A percentile compares a stretch with the other conserved stretches of the same genome.
These are phyloP conservation scores for Graphilbum sp. DNA, from an alignment of 2,329 filamentous ascomycete species.

Conservation along the genomic window DNA sequence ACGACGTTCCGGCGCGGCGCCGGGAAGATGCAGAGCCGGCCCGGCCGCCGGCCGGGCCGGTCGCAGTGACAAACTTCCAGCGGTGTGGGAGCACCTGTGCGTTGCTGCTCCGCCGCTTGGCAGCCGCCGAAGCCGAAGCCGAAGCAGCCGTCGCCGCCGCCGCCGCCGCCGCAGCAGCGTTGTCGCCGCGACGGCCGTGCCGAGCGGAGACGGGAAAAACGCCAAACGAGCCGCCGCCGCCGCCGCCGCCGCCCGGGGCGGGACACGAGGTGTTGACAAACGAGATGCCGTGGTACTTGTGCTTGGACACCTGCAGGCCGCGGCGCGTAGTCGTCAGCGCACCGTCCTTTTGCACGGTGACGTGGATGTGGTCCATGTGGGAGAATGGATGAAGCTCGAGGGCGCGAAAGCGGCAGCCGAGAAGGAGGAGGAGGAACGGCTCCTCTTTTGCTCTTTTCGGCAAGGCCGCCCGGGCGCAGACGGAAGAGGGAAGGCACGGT, in stretches of 20 bases:
- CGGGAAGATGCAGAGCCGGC: too few relatives aligned
- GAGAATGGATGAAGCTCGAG: neutral
- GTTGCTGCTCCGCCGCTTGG: neutral
- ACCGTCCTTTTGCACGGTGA: slow-evolving; percentile 19
- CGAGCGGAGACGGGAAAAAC: neutral
- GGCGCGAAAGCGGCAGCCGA: neutral
- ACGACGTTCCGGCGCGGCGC: too few relatives aligned
- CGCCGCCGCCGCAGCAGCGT: neutral
- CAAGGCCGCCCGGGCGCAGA: too few relatives aligned
- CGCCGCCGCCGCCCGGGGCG: too few relatives aligned
- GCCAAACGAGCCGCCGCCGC: too few relatives aligned
- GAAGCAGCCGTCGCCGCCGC: too few relatives aligned
- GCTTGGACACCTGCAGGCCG: slow-evolving; percentile 22
- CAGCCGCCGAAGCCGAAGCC: too few relatives aligned
- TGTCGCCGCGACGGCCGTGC: too few relatives aligned
- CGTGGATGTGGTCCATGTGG: slow-evolving; percentile 23
- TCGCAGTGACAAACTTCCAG: slow-evolving; percentile 14
- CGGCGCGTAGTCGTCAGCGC: slow-evolving; percentile 20
- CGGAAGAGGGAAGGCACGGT: too few relatives aligned
- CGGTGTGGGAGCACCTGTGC: slow-evolving; percentile 6
- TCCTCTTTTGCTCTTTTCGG: too few relatives aligned
- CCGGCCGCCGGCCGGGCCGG: slow-evolving; percentile 1
- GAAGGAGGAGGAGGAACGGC: neutral
- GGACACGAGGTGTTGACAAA: slow-evolving; percentile 20
- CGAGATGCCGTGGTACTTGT: slow-evolving; percentile 21